These are phyloP conservation scores for Aspergillus carlsbadensis DNA, from an alignment of 495 filamentous ascomycete genomes.

Conservation along the genomic window DNA sequence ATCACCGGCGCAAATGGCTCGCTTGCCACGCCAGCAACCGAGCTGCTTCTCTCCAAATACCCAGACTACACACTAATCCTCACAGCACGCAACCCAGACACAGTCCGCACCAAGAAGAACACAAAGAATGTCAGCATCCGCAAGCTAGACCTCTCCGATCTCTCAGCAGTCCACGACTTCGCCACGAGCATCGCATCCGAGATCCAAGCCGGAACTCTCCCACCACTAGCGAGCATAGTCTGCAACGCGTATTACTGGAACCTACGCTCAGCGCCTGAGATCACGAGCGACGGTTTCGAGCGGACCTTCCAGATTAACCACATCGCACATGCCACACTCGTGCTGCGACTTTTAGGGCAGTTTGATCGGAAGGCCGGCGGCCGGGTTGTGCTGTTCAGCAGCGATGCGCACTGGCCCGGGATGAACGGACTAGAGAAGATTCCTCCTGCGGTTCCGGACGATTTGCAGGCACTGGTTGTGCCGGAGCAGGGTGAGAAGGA, in stretches of 20 bases:
- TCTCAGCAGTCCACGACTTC: conserved; percentile 35
- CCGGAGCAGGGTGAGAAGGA: not conserved
- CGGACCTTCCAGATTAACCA: conserved; percentile 47
- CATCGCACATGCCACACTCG: conserved; percentile 43
- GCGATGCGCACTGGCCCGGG: conserved; percentile 38
- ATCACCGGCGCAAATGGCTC: conserved; percentile 49
- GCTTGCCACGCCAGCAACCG: conserved; percentile 33
- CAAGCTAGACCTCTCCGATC: conserved; percentile 36
- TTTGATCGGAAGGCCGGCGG: conserved; percentile 36
- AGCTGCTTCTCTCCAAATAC: conserved; percentile 31
- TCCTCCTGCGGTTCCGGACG: conserved; percentile 8
- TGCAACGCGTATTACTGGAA: conserved; percentile 43
- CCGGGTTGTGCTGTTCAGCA: conserved; percentile 42
- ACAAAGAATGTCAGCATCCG: conserved; percentile 27
- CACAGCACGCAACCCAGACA: conserved; percentile 38
- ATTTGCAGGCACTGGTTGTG: conserved; percentile 11
- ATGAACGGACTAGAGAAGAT: conserved; percentile 19
- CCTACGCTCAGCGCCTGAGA: conserved; percentile 8
- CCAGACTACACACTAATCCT: conserved; percentile 36
- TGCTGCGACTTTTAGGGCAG: conserved; percentile 41
- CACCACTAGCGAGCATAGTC: conserved; percentile 43
- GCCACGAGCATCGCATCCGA: conserved; percentile 19
- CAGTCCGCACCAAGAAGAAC: not conserved
- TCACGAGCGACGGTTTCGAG: conserved; percentile 40
- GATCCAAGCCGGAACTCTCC: conserved; percentile 36